A percentile compares a stretch with the other conserved stretches of the same genome.
These are phyloP conservation scores for Emergomyces orientalis DNA, from an alignment of 2,329 filamentous ascomycete genomes.

Conservation along the genomic window DNA sequence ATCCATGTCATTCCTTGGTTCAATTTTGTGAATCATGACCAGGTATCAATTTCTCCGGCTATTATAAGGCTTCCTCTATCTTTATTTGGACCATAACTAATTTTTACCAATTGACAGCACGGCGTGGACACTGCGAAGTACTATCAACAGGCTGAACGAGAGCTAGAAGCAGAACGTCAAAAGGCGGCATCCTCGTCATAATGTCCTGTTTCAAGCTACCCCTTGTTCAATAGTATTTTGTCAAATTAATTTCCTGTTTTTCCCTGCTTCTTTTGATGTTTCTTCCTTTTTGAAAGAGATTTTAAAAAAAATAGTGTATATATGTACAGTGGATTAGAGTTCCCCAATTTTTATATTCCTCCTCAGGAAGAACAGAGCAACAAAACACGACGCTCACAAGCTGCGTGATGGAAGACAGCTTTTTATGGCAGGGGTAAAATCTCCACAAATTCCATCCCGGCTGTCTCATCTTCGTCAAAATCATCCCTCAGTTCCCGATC, in stretches of 20 bases:
- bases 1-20: conserved; percentile 86
- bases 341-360: conserved; percentile 6
- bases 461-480: conserved; percentile 27
- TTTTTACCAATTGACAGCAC: conserved; percentile 47
- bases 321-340: conserved; percentile 5
- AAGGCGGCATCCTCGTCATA: conserved; percentile 18
- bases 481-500: conserved; percentile 54
- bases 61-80: not conserved
- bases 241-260: not conserved
- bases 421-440: not conserved
- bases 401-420: not conserved
- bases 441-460: not conserved
- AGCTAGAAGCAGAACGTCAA: conserved; percentile 69
- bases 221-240: not conserved
- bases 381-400: not conserved
- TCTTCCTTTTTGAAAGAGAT: not conserved
- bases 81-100: conserved; percentile 14
- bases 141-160: conserved; percentile 87
- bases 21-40: conserved; percentile 93
- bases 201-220: not conserved
- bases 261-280: not conserved
- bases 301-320: conserved; percentile 6
- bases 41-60: conserved; percentile 33
- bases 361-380: not conserved
- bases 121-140: conserved; percentile 98